These are phyloP conservation scores for Teratosphaeria pseudoeucalypti DNA, from an alignment of 2,329 filamentous ascomycete species.

Conservation along the genomic window DNA sequence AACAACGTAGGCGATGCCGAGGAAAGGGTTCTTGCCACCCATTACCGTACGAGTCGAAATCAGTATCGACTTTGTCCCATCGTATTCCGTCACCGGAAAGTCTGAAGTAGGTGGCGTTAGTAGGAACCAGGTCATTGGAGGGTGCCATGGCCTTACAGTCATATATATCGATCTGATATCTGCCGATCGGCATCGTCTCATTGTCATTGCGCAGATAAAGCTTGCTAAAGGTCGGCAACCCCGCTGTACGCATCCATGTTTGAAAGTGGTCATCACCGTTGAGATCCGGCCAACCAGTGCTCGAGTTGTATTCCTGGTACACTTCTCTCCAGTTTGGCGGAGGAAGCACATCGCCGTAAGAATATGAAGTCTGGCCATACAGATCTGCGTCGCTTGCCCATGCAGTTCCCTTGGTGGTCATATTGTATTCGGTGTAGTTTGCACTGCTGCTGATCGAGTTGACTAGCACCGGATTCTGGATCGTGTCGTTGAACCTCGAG, in stretches of 20 bases:
- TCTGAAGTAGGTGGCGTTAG: slow-evolving; percentile 41
- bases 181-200: slow-evolving; percentile 55
- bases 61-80: slow-evolving; percentile 80
- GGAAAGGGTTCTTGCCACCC: slow-evolving; percentile 88
- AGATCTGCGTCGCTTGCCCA: slow-evolving; percentile 76
- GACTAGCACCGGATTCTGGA: slow-evolving; percentile 53
- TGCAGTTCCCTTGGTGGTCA: slow-evolving; percentile 70
- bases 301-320: slow-evolving; percentile 62
- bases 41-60: slow-evolving; percentile 86
- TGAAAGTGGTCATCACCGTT: slow-evolving; percentile 75
- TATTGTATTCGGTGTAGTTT: slow-evolving; percentile 50
- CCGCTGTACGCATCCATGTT: slow-evolving; percentile 98
- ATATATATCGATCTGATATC: slow-evolving; percentile 65
- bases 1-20: slow-evolving; percentile 91
- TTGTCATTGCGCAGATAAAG: slow-evolving; percentile 74
- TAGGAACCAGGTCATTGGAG: neutral
- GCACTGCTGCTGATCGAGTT: slow-evolving; percentile 37
- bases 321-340: slow-evolving; percentile 74
- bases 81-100: slow-evolving; percentile 68
- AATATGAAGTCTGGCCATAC: slow-evolving; percentile 57
- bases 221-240: slow-evolving; percentile 89
- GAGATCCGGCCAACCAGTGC: slow-evolving; percentile 59
- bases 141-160: slow-evolving; percentile 47
- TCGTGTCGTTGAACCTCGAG: slow-evolving; percentile 92
- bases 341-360: slow-evolving; percentile 55